phyloP scores from a whole-genome alignment of 108 stramenopile genomes.

The Nannochloropsis salina region DNA sequence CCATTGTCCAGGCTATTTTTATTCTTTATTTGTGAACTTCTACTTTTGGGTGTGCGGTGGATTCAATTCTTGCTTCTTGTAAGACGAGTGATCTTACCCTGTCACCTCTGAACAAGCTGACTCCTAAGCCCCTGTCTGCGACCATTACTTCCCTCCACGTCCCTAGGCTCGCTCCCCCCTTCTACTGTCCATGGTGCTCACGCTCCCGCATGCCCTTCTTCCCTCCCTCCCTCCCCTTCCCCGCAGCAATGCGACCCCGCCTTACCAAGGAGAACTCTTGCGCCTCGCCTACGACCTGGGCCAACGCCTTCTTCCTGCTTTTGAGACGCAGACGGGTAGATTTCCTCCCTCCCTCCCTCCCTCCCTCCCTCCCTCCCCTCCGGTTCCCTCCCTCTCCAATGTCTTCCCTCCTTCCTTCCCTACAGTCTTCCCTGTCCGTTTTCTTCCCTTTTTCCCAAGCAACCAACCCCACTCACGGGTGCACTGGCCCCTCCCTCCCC shows the following conservation, averaged over 20 bases:
- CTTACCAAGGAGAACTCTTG: conserved; percentile 52
- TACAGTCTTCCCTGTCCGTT: neutral
- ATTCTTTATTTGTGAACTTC: no score
- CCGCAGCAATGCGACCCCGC: neutral
- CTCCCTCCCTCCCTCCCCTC: neutral
- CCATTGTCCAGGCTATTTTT: no score
- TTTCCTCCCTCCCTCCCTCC: neutral
- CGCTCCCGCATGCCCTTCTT: neutral
- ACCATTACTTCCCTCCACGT: no score
- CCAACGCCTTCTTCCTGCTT: conserved; percentile 56
- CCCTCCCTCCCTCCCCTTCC: neutral
- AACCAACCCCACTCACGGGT: no score
- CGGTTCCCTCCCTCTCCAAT: no score
- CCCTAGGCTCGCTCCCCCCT: no score
- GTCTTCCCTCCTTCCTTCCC: no score
- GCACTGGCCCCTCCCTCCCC: no score
- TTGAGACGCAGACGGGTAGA: conserved; percentile 47
- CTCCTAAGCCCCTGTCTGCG: neutral
- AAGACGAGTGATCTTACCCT: no score
- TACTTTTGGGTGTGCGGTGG: no score
- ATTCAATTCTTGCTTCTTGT: no score
- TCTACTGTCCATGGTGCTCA: no score
- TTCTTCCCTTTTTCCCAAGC: neutral
- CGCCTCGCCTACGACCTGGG: conserved; percentile 54
- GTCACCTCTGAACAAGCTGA: neutral